Evolutionary conservation across 345 rosid genomes (phyloP).

Genomic region (Xanthoceras sorbifolium): DNA sequence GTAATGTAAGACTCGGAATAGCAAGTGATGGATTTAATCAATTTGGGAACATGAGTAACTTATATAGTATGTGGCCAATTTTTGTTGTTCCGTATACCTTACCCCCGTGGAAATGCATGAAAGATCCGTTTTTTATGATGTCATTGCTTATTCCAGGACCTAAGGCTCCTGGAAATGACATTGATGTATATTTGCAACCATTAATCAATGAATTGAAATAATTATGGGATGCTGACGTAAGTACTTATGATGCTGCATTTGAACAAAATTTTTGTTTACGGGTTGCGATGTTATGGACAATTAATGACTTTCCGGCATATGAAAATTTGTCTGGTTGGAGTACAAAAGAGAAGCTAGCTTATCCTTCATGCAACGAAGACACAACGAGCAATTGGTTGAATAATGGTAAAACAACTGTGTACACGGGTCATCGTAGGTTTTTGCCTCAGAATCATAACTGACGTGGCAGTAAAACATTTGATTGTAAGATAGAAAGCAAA

Average conservation of each 20-base stretch:
- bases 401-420: neutral
- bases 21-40: slow-evolving; percentile 8
- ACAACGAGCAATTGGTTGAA: neutral
- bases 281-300: neutral
- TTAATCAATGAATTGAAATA: neutral
- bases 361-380: neutral
- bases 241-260: neutral
- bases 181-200: slow-evolving; percentile 14
- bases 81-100: neutral
- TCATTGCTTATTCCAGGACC: neutral
- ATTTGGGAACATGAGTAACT: slow-evolving; percentile 8
- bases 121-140: neutral
- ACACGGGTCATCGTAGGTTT: neutral
- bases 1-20: slow-evolving; percentile 2
- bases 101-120: neutral
- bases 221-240: neutral
- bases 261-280: neutral
- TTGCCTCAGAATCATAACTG: neutral
- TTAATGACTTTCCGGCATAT: slow-evolving; percentile 15
- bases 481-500: neutral
- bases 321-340: neutral
- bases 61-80: slow-evolving; percentile 13
- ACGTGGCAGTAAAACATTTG: too few relatives aligned
- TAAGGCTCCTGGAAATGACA: neutral
- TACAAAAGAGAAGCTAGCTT: slow-evolving; percentile 3